Base-by-base conservation (phyloP, 139 green algal genomes). In the Chara braunii region DNA sequence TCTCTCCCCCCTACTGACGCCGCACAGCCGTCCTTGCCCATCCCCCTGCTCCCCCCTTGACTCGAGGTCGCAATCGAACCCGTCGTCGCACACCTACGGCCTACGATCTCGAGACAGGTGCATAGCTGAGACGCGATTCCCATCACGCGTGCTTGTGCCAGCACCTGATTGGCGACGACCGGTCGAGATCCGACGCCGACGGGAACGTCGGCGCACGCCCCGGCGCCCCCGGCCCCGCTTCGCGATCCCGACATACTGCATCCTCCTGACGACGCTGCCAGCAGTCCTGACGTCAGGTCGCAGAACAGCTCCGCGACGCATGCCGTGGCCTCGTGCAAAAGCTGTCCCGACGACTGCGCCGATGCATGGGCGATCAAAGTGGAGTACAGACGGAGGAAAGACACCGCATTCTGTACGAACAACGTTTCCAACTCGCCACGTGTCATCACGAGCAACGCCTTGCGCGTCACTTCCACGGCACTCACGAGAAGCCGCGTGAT, bases 401-500 rank as follows among this genome's bases (percentile, higher is more conserved):
- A 14, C 14, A 60, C 18, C 11, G 51, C 51, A 36, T 60, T 60
- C 51, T 60, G 32, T 33, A 60, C 14, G 18, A 60, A 60, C n/a
- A n/a, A n/a, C n/a, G n/a, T n/a, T n/a, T n/a, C n/a, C n/a, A n/a
- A n/a, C n/a, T n/a, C 1, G 51, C 51, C n/a, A 22, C 51, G 4
- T 32, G 22, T 28, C 26, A 54, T 54, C 45, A 26, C 45, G 31
- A n/a, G 24, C 51, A 31, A 31, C 51, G n/a, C n/a, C n/a, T n/a
- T n/a, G n/a, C n/a, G n/a, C n/a, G n/a, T n/a, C n/a, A n/a, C n/a
- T n/a, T n/a, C n/a, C n/a, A n/a, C n/a, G n/a, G n/a, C n/a, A n/a
- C n/a, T n/a, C n/a, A n/a, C n/a, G n/a, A n/a, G n/a, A n/a, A n/a
- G n/a, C n/a, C n/a, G n/a, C n/a, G n/a, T n/a, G n/a, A n/a, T n/a